A percentile compares a stretch with the other conserved stretches of the same genome.
Conservation (phyloP, 2,329 filamentous ascomycete genomes). For the Colletotrichum destructivum region DNA sequence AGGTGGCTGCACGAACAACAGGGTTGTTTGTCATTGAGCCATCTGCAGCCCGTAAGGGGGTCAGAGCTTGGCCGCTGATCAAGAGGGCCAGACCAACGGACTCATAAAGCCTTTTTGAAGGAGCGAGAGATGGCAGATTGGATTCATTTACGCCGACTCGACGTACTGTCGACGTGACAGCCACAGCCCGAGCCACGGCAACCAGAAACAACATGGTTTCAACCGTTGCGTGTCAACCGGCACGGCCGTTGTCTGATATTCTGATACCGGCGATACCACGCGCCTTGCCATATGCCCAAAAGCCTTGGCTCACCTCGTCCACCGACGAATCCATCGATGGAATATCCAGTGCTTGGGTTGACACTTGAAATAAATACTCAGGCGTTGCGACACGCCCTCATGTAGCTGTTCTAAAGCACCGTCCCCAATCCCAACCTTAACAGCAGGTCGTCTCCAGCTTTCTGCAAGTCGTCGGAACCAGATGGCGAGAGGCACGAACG, state of each 20-base stretch:
- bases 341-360: too few species aligned
- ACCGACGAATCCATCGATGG: not conserved
- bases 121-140: not conserved
- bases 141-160: too few species aligned
- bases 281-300: not conserved
- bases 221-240: constrained; percentile 26
- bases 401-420: not conserved
- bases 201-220: constrained; percentile 22
- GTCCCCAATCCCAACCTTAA: not conserved
- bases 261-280: constrained; percentile 10
- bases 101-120: not conserved
- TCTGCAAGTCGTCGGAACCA: constrained; percentile 1
- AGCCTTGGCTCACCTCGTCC: not conserved
- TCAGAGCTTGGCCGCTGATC: constrained; percentile 29
- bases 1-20: constrained; percentile 14
- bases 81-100: constrained; percentile 28
- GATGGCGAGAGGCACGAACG: not conserved
- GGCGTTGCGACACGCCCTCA: not conserved
- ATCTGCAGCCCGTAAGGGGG: constrained; percentile 18
- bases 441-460: not conserved
- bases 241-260: constrained; percentile 20
- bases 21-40: not conserved
- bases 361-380: not conserved
- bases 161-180: constrained; percentile 19
- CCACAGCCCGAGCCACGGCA: constrained; percentile 22